Evolutionary conservation across 495 filamentous ascomycete genomes (phyloP), one percentile per base, ranked within the genome.

Genomic region (Trypethelium eluteriae): DNA sequence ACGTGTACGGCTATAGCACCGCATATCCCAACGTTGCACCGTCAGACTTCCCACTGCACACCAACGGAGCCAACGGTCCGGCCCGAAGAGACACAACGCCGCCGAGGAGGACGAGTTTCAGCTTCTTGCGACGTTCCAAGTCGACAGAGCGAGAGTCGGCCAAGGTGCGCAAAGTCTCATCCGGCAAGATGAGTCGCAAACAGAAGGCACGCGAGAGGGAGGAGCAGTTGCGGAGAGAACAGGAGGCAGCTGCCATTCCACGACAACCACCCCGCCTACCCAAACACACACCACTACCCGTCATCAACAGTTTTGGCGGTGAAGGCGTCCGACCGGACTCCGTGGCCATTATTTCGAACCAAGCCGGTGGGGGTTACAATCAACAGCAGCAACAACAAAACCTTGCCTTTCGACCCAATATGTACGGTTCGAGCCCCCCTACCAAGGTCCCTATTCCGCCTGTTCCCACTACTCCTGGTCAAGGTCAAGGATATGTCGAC

Each of bases 251-350:
- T 61, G 78, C 88, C 50, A 82, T 91, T 59, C 82, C 89, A 64
- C 84, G 86, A 70, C 81, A 82, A 35, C 86, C 92, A 44, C 93
- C 94, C 50, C 88, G 86, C 72, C 85, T 97, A 38, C 94, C 93
- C 35, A 88, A 87, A 66, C 82, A 96, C 66, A 84, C 84, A 74
- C 83, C 89, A 70, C 72, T 85, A 53, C 83, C 86, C 35, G 79
- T 83, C 70, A 81, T 92, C 62, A 83, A 85, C 73, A 85, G 83
- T 61, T 92, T 93, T 74, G 90, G 90, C 67, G 88, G 88, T 64
- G 78, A 81, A 56, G 86, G 89, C 50, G 78, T 81, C 59, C 83
- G 87, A 64, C 84, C 85, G 36, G 89, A 90, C 67, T 88, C 83
- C 61, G 70, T 86, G 64, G 81, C 85, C 63, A 86, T 88, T 71